phyloP scores from a whole-genome alignment of 2,329 filamentous ascomycete species.

The Scolecobasidium constrictum region DNA sequence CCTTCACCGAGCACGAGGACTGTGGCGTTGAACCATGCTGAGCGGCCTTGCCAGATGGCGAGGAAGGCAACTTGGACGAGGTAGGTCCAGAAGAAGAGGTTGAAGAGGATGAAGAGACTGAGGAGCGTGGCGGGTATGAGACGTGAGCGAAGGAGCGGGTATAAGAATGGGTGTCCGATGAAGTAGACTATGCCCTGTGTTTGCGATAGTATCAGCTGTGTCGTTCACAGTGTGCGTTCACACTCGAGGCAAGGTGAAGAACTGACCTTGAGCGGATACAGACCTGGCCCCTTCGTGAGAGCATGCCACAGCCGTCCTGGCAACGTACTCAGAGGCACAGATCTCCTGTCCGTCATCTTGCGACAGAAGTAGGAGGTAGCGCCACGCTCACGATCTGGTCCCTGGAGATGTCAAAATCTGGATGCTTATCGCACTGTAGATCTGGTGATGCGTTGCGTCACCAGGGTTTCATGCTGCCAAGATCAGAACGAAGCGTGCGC shows the following conservation, averaged over 20 bases:
- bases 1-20: constrained; percentile 68
- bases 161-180: constrained; percentile 63
- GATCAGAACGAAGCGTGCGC: too few relatives aligned
- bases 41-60: constrained; percentile 72
- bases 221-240: too few relatives aligned
- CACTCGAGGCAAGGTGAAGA: not conserved
- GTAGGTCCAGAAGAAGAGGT: constrained; percentile 82
- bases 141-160: constrained; percentile 66
- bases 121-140: constrained; percentile 73
- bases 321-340: not conserved
- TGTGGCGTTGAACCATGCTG: constrained; percentile 82
- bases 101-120: constrained; percentile 69
- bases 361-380: too few relatives aligned
- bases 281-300: constrained; percentile 20
- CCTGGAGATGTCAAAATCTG: too few relatives aligned
- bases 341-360: too few relatives aligned
- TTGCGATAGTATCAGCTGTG: constrained; percentile 7
- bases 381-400: too few relatives aligned
- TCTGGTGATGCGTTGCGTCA: too few relatives aligned
- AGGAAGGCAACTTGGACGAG: constrained; percentile 83
- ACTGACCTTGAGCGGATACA: constrained; percentile 37
- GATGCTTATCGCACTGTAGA: too few relatives aligned
- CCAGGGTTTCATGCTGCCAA: too few relatives aligned
- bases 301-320: constrained; percentile 6
- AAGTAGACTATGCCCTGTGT: constrained; percentile 72